Evolutionary conservation across 2,329 filamentous ascomycete genomes (phyloP), one percentile per base, ranked within the genome.

Genomic region (Emergomyces orientalis): DNA sequence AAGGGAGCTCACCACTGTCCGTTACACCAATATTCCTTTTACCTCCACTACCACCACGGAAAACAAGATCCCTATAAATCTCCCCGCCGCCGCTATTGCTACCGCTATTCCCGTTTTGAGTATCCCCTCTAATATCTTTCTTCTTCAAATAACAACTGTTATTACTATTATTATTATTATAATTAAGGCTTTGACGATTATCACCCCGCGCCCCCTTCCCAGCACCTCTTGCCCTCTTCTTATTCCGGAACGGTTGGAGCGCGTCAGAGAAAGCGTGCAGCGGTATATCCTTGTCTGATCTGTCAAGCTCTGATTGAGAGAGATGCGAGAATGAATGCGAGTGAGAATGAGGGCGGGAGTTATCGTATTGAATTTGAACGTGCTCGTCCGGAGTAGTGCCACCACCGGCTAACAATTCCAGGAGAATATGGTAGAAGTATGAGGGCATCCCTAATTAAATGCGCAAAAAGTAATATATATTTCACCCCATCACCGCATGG

Each of bases 381-480:
- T 32, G 6, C 27, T 55, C 30, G 27, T 52, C 49, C 25, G 49
- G 49, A 52, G 45, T 25, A 47, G 1, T 52, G n/a, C 43, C 43
- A 37, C 52, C 32, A 49, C 19, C 75, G 66, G 78, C 72, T 68
- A 84, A 80, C 22, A 87, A 74, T 79, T 87, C 84, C 68, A 87
- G 78, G 66, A 78, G 78, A 63, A 88, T 72, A 69, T 87, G 84
- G 70, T 85, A 88, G 73, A 86, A 86, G 72, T 85, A 86, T 59
- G 82, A 80, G 72, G 81, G 82, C 83, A 85, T 85, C 67, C 77
- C 75, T 75, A 17, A n/a, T 30, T n/a, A 47, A 51, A 22, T 22
- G 3, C 2, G 14, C 6, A 32, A 52, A 9, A 52, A 19, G 6
- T 2, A 54, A 54, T 22, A n/a, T 25, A 47, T 3, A n/a, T 11